Evolutionary conservation across 768 basidiomycete genomes (phyloP), one percentile per base, ranked within the genome.

Genomic region (Paxillus rubicundulus): DNA sequence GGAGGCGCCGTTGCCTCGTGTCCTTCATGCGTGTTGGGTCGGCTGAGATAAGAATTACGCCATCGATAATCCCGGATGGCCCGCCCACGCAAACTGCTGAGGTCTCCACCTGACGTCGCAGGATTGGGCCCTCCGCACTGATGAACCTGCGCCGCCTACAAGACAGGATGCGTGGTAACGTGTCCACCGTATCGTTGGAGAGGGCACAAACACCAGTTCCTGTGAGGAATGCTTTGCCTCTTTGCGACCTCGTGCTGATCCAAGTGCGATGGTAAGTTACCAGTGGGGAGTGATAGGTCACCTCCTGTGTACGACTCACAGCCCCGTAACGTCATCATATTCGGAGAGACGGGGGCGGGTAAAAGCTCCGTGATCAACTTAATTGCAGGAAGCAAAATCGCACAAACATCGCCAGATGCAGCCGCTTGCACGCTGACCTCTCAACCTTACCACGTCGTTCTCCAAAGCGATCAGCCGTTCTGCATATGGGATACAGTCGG

Each of bases 281-380:
- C 46, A 38, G 45, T 34, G n/a, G 20, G 38, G 24, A 37, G 18
- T 42, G 21, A 12, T 7, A 40, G 47, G 17, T 37, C 51, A 32
- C 64, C 64, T 0, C 56, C 59, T 21, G 21, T 52, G 32, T 64
- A 61, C 27, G 44, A 61, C 39, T 51, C 56, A 5, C 53, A 49
- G 7, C 49, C 53, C 6, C 49, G 37, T 44, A 67, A 67, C 24
- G 59, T 69, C 46, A 33, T 67, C 40, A 55, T 67, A 44, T 69
- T 67, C 12, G 65, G 67, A 20, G 65, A 66, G 45, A 56, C 65
- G 9, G 65, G 65, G 14, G 36, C 45, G 7, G 70, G 71, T 2
- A 77, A 77, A 52, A 77, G 77, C 51, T 73, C 72, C 1, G 61
- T 76, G 28, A 59, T 77, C 55, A 77, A 77, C 58, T 57, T 77